Conservation (phyloP, 805 yeast genomes). For the Kodamaea laetipori region DNA sequence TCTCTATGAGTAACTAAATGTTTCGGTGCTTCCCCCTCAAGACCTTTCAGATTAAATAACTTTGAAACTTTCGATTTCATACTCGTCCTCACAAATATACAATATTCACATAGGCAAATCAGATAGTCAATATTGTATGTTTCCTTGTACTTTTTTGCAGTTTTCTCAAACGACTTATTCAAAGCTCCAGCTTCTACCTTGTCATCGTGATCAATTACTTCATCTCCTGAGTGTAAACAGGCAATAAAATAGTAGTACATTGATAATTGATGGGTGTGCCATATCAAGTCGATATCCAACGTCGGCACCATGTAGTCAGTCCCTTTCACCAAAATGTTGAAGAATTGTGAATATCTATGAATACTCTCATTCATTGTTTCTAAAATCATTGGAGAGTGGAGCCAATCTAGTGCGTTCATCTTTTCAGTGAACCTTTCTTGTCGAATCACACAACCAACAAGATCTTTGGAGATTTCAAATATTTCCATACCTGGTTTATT, state of each 20-base stretch:
- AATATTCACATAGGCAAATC: constrained; percentile 25
- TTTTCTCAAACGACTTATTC: constrained; percentile 17
- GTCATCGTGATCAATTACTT: constrained; percentile 13
- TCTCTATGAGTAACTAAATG: constrained; percentile 8
- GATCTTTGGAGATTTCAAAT: constrained; percentile 19
- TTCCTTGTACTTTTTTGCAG: constrained; percentile 19
- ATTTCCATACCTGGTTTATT: constrained; percentile 10
- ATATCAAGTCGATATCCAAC: constrained; percentile 29
- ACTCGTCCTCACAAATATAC: constrained; percentile 5
- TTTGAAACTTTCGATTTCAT: not conserved
- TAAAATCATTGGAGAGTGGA: constrained; percentile 16
- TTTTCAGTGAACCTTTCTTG: constrained; percentile 25
- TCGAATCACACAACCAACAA: constrained; percentile 26
- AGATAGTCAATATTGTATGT: constrained; percentile 21
- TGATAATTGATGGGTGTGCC: constrained; percentile 32
- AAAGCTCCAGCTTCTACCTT: constrained; percentile 4
- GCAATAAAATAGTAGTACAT: constrained; percentile 18
- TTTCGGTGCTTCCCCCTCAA: constrained; percentile 15
- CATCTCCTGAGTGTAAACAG: constrained; percentile 18
- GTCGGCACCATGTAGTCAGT: constrained; percentile 24
- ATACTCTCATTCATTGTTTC: constrained; percentile 18
- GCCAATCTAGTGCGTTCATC: constrained; percentile 23
- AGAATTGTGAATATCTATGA: constrained; percentile 22
- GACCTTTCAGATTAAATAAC: constrained; percentile 10
- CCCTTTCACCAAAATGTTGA: constrained; percentile 6